Base-by-base conservation (phyloP, 1,284 basidiomycete species). In the Puccinia polysora region DNA sequence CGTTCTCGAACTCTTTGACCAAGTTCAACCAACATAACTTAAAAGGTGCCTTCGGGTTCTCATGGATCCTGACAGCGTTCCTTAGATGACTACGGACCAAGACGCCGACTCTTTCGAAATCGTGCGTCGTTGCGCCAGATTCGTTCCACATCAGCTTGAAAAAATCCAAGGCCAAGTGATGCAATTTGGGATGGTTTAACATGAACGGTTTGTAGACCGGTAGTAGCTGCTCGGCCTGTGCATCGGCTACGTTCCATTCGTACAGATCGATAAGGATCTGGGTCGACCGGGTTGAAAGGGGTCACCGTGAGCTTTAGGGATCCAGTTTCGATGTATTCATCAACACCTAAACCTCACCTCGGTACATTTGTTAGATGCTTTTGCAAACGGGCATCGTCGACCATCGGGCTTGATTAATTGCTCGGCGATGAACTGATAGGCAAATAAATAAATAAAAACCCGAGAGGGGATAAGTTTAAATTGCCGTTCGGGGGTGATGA, bases 121-220 rank as follows among this genome's bases (percentile, higher is more conserved):
- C 91, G 34, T 83, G 86, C 14, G 75, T 73, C 10, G 88, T 87
- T 0, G 94, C 91, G 40, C 89, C 89, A 75, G 90, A 91, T 80
- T 97, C 93, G 77, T 85, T 87, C 93, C 93, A 97, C 88, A 97
- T 95, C 38, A 91, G 86, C 32, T 93, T 81, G 82, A 96, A 96
- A 83, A 97, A 96, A 70, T 86, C 86, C 32, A 90, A 86, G 1
- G 89, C 89, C 3, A 95, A 82, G 5, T 85, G 83, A 80, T 97
- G 94, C 10, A 95, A 87, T 73, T 86, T 87, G 75, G 85, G 84
- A 78, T 94, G 91, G 76, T 90, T 89, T 74, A 97, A 84, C 79
- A 97, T 88, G 82, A 93, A 92, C 0, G 91, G 91, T 76, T 91
- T 88, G 80, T 91, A 94, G 0, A 87, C 85, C 18, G 58, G 28